These are phyloP conservation scores for Volvox africanus DNA, from an alignment of 139 green algal species.

Conservation along the genomic window DNA sequence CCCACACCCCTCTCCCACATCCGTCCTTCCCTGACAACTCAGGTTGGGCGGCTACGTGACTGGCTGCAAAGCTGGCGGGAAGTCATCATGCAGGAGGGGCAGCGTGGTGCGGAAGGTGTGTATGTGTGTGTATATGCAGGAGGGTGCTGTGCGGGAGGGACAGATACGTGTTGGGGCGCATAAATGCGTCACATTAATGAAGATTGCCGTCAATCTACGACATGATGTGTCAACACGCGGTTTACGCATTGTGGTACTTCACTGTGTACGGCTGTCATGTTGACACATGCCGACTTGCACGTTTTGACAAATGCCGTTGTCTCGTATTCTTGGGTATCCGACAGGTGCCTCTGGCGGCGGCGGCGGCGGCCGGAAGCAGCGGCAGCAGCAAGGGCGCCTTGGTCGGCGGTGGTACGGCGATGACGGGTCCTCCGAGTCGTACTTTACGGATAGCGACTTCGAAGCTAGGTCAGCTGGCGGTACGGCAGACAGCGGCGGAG, in stretches of 20 bases:
- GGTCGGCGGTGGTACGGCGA: background rate
- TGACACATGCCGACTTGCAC: no score
- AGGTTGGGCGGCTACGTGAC: background rate
- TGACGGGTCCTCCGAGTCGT: background rate
- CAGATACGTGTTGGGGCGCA: background rate
- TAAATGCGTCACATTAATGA: no score
- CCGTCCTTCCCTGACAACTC: background rate
- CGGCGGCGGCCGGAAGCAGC: background rate
- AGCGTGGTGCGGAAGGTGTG: background rate
- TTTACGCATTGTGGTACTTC: no score
- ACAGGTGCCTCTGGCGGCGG: background rate
- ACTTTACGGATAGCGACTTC: background rate
- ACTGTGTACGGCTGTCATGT: no score
- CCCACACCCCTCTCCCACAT: background rate
- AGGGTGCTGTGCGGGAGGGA: background rate
- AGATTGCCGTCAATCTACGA: no score
- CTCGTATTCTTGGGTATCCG: background rate
- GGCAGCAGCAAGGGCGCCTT: background rate
- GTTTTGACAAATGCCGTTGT: background rate
- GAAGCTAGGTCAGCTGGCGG: constrained; percentile 1
- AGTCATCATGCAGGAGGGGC: constrained; percentile 9
- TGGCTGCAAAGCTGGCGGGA: constrained; percentile 40
- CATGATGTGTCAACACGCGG: no score
- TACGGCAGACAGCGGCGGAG: background rate
- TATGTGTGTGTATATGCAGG: no score